Evolutionary conservation across 768 basidiomycete species (phyloP).

Genomic region (Sporobolomyces pararoseus): DNA sequence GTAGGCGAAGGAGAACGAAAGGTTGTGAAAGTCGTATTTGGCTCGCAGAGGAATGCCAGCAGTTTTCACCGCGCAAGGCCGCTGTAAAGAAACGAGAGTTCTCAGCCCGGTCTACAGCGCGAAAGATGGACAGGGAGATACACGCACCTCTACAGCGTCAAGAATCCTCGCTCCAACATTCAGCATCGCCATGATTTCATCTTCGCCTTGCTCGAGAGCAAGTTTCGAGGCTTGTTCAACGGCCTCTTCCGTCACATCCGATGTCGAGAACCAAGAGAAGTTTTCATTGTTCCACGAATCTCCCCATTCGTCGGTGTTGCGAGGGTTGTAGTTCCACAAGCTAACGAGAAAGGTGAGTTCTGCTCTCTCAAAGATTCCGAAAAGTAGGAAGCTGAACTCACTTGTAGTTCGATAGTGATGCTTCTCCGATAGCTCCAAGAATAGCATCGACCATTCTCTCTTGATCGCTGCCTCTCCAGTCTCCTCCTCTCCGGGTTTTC

Average conservation of each 20-base stretch:
- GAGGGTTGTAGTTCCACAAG: slow-evolving; percentile 91
- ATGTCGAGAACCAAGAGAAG: slow-evolving; percentile 77
- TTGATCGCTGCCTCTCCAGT: slow-evolving; percentile 68
- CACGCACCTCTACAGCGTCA: slow-evolving; percentile 61
- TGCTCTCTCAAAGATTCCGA: background rate
- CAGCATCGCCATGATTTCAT: slow-evolving; percentile 57
- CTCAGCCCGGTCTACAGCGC: background rate
- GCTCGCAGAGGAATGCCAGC: slow-evolving; percentile 65
- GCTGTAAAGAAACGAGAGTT: slow-evolving; percentile 46
- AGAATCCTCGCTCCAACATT: slow-evolving; percentile 81
- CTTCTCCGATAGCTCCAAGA: slow-evolving; percentile 68
- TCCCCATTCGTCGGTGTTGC: slow-evolving; percentile 70
- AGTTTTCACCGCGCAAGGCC: slow-evolving; percentile 86
- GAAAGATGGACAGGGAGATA: background rate
- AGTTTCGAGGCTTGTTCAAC: background rate
- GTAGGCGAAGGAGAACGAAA: slow-evolving; percentile 48
- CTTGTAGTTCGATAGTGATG: slow-evolving; percentile 62
- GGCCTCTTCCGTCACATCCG: slow-evolving; percentile 23
- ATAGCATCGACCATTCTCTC: slow-evolving; percentile 90
- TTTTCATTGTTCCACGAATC: slow-evolving; percentile 69
- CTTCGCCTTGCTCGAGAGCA: slow-evolving; percentile 53
- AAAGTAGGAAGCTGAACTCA: slow-evolving; percentile 36
- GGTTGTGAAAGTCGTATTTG: slow-evolving; percentile 29
- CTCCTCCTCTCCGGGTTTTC: slow-evolving; percentile 58
- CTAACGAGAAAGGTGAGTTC: too few species aligned